phyloP scores from a whole-genome alignment of 257 asterid genomes.

The Oldenlandia corymbosa region DNA sequence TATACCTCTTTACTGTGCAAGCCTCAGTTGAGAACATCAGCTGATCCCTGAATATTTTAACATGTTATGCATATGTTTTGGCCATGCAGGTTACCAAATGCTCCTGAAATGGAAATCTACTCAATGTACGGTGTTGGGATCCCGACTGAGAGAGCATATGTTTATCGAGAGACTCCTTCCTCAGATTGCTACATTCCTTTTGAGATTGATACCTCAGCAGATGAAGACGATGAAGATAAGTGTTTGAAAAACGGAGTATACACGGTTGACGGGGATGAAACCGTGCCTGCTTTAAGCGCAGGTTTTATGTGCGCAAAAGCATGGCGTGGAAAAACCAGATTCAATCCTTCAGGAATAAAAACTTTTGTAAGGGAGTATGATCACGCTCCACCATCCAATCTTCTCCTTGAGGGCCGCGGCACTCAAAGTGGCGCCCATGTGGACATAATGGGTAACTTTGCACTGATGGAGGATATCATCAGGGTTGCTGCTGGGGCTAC shows the following conservation, averaged over 20 bases:
- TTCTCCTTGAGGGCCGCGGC: constrained; percentile 69
- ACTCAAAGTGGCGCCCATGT: constrained; percentile 86
- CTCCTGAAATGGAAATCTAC: constrained; percentile 78
- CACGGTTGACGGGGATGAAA: constrained; percentile 74
- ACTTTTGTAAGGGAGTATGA: constrained; percentile 58
- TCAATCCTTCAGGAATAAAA: constrained; percentile 73
- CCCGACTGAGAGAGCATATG: constrained; percentile 83
- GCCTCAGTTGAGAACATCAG: constrained; percentile 1
- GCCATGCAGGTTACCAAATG: constrained; percentile 65
- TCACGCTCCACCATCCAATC: constrained; percentile 64
- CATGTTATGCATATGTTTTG: constrained; percentile 15
- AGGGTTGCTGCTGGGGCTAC: constrained; percentile 79
- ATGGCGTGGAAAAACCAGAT: constrained; percentile 75
- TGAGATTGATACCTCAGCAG: constrained; percentile 63
- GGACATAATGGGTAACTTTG: constrained; percentile 79
- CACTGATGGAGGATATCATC: constrained; percentile 62
- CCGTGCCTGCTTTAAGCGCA: constrained; percentile 71
- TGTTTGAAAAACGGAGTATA: constrained; percentile 73
- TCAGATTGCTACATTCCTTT: constrained; percentile 69
- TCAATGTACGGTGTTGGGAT: constrained; percentile 91
- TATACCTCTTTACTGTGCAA: neutral
- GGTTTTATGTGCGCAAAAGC: constrained; percentile 72
- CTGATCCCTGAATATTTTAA: constrained; percentile 6
- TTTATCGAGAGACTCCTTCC: constrained; percentile 56
- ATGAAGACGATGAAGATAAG: constrained; percentile 39